Percentiles rank a stretch among this genome's conserved stretches.
phyloP scores from a whole-genome alignment of 2,329 filamentous ascomycete genomes.

The Fusarium poae region DNA sequence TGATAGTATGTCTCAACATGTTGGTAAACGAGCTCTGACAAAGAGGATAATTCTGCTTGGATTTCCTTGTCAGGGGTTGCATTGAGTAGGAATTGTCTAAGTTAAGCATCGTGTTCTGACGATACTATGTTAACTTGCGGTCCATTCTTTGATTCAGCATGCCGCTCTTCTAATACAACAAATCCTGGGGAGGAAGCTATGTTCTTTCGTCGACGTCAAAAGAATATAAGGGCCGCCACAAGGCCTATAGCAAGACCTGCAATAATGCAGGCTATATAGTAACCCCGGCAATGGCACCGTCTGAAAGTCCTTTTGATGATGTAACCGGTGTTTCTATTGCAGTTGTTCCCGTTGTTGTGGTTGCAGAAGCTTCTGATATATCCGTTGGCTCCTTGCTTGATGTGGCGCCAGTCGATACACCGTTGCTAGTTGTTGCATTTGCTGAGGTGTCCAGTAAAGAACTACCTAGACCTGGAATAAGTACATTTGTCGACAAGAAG shows the following conservation, averaged over 20 bases:
- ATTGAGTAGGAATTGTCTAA: conserved; percentile 56
- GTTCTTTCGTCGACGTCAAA: conserved; percentile 32
- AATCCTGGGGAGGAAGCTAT: neutral
- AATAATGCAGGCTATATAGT: conserved; percentile 51
- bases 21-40: conserved; percentile 55
- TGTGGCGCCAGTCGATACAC: neutral
- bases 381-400: neutral
- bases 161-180: neutral
- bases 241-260: conserved; percentile 49
- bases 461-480: too few relatives aligned
- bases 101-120: conserved; percentile 37
- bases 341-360: neutral
- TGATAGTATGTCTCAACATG: conserved; percentile 59
- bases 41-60: conserved; percentile 49
- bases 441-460: neutral
- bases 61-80: conserved; percentile 55
- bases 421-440: neutral
- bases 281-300: conserved; percentile 47
- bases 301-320: conserved; percentile 18
- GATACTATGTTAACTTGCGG: conserved; percentile 25
- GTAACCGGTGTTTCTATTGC: neutral
- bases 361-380: neutral
- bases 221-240: conserved; percentile 47
- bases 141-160: conserved; percentile 11
- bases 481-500: too few relatives aligned